Conservation (phyloP, 225 moss, liverwort and hornwort species). For the Takakia lepidozioides region DNA sequence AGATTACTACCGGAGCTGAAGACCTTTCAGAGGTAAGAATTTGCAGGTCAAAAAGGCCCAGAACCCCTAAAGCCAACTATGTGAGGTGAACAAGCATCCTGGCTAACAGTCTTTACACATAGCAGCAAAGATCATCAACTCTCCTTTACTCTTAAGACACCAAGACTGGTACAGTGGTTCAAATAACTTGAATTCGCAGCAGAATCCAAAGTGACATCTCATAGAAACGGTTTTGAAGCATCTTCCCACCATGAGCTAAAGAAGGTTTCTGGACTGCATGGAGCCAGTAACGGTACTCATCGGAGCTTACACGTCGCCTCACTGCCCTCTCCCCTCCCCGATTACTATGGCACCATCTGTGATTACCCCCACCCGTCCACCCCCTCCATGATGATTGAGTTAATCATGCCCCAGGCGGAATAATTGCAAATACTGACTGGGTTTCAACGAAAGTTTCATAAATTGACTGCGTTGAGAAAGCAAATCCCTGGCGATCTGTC, state of each 20-base stretch:
- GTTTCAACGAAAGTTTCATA: too few relatives aligned
- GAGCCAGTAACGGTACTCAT: slow-evolving; percentile 70
- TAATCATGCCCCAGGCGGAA: too few relatives aligned
- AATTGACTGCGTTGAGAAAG: too few relatives aligned
- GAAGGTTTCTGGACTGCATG: slow-evolving; percentile 42
- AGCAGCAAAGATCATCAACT: not conserved
- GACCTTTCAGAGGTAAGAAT: too few relatives aligned
- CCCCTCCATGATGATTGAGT: too few relatives aligned
- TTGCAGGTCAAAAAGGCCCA: too few relatives aligned
- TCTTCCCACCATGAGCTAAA: slow-evolving; percentile 27
- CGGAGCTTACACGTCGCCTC: slow-evolving; percentile 23
- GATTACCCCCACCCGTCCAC: too few relatives aligned
- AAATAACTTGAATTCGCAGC: not conserved
- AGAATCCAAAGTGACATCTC: not conserved
- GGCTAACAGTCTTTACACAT: too few relatives aligned
- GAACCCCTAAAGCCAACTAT: too few relatives aligned
- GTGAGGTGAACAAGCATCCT: too few relatives aligned
- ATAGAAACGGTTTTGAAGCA: not conserved
- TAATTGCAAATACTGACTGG: too few relatives aligned
- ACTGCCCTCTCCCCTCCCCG: slow-evolving; percentile 22
- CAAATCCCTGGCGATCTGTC: too few relatives aligned
- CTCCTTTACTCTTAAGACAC: not conserved
- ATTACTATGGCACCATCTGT: slow-evolving; percentile 13
- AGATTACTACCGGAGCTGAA: not conserved
- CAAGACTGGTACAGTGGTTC: not conserved